Percentiles rank a stretch among this genome's conserved stretches.
Evolutionary conservation across 306 rosid genomes (phyloP).

Genomic region (Glycine soja): DNA sequence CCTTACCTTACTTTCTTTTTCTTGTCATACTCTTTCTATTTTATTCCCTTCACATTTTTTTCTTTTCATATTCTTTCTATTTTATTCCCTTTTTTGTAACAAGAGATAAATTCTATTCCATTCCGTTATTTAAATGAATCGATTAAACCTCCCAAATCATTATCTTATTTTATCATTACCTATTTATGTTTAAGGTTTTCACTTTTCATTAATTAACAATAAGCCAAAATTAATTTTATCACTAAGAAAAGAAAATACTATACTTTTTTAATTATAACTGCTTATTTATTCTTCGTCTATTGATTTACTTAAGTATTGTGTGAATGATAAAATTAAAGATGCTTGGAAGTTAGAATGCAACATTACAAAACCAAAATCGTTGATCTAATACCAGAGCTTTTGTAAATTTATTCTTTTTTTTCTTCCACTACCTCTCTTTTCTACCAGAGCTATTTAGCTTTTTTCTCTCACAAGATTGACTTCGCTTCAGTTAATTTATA

Average conservation of each 20-base stretch:
- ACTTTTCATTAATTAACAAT: background rate
- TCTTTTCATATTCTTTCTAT: constrained; percentile 14
- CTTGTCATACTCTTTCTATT: constrained; percentile 16
- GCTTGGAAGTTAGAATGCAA: background rate
- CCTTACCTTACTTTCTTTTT: constrained; percentile 21
- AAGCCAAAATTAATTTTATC: constrained; percentile 6
- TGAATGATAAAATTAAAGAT: background rate
- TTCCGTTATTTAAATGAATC: background rate
- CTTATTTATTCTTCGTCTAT: background rate
- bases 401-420: background rate
- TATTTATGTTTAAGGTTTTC: constrained; percentile 21
- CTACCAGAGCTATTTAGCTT: background rate
- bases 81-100: background rate
- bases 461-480: constrained; percentile 1
- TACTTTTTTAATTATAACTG: no score
- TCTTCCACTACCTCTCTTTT: background rate
- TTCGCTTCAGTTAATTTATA: background rate
- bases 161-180: background rate
- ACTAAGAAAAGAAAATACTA: background rate
- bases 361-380: background rate
- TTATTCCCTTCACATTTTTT: background rate
- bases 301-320: background rate
- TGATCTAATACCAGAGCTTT: background rate
- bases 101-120: background rate
- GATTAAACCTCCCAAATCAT: background rate